phyloP scores from a whole-genome alignment of 2,329 filamentous ascomycete species.

The Penicillium palitans region DNA sequence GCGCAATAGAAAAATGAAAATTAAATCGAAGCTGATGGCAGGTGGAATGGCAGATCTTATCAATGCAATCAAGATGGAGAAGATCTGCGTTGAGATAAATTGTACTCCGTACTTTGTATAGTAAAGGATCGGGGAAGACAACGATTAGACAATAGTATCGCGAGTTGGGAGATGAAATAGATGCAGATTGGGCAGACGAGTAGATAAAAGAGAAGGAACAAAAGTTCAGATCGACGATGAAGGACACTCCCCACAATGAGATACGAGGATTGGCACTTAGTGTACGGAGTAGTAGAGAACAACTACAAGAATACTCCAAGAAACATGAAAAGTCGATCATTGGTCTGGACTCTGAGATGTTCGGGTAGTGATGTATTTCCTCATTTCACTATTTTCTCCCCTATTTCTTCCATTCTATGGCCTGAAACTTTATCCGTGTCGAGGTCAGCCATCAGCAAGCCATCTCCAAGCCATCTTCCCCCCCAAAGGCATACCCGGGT shows the following conservation, averaged over 20 bases:
- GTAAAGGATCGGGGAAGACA: not conserved
- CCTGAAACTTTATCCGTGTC: not conserved
- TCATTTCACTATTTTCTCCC: not conserved
- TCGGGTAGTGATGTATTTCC: not conserved
- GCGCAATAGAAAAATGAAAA: not conserved
- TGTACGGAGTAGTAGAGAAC: not conserved
- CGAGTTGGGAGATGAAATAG: conserved; percentile 12
- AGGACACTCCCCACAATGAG: conserved; percentile 12
- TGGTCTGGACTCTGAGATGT: conserved; percentile 6
- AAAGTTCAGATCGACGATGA: conserved; percentile 16
- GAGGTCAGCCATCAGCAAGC: not conserved
- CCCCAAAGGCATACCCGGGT: not conserved
- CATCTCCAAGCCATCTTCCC: not conserved
- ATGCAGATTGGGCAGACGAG: conserved; percentile 20
- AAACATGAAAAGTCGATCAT: not conserved
- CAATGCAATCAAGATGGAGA: not conserved
- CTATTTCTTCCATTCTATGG: not conserved
- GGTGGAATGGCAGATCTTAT: conserved; percentile 5
- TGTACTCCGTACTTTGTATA: not conserved
- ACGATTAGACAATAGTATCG: conserved; percentile 5
- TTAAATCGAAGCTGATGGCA: not conserved
- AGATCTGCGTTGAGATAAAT: not conserved
- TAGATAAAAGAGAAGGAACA: conserved; percentile 11
- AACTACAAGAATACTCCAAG: conserved; percentile 2
- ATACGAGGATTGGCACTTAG: conserved; percentile 13